A percentile compares a stretch with the other conserved stretches of the same genome.
phyloP scores from a whole-genome alignment of 768 basidiomycete genomes.

The Collybia nuda region DNA sequence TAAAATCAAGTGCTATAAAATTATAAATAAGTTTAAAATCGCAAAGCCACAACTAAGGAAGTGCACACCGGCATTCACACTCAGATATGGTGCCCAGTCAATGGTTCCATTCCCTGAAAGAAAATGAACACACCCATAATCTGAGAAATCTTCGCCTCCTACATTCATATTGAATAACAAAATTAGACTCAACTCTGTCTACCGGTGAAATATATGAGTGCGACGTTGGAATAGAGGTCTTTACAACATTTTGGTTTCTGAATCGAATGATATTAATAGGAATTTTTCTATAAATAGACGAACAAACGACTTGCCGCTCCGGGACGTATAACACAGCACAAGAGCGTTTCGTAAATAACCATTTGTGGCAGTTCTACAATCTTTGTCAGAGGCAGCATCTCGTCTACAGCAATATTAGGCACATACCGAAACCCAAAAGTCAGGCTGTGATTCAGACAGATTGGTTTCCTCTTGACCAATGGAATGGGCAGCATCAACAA shows the following conservation, averaged over 20 bases:
- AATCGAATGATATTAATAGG: neutral
- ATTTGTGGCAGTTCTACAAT: constrained; percentile 79
- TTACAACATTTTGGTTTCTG: constrained; percentile 66
- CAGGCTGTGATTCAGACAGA: constrained; percentile 54
- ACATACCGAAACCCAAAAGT: constrained; percentile 78
- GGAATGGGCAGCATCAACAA: constrained; percentile 84
- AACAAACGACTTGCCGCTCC: constrained; percentile 38
- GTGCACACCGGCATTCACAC: constrained; percentile 45
- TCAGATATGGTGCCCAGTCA: constrained; percentile 50
- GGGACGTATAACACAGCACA: constrained; percentile 78
- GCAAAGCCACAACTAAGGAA: too few species aligned
- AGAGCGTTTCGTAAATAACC: constrained; percentile 71
- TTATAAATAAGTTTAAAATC: too few species aligned
- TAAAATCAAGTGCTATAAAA: constrained; percentile 83
- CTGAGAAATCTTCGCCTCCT: constrained; percentile 4
- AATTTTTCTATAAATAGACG: too few species aligned
- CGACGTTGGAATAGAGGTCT: constrained; percentile 58
- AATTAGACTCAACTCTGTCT: constrained; percentile 32
- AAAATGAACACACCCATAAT: neutral
- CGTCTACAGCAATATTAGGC: neutral
- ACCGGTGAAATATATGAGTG: constrained; percentile 44
- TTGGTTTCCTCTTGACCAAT: constrained; percentile 78
- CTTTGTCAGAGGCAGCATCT: neutral
- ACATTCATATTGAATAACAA: constrained; percentile 46
- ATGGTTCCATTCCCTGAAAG: constrained; percentile 55